phyloP scores from a whole-genome alignment of 2,329 filamentous ascomycete species.

The Penicillium griseofulvum region DNA sequence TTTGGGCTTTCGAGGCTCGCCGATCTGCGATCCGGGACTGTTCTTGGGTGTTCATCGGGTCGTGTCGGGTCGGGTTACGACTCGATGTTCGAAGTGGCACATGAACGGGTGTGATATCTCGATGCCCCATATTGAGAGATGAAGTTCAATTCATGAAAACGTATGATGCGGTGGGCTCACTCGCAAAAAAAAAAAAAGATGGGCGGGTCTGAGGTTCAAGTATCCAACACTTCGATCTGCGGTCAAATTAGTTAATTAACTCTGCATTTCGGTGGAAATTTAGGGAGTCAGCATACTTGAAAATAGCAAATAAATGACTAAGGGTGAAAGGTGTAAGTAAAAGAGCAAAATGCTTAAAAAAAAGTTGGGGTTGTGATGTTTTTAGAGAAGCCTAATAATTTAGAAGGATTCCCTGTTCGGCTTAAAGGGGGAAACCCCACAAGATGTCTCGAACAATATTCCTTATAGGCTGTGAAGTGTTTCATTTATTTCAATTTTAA shows the following conservation, averaged over 20 bases:
- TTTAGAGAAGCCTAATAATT: not conserved
- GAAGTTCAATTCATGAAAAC: constrained; percentile 9
- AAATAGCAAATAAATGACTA: not conserved
- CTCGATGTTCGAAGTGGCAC: constrained; percentile 25
- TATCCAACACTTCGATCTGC: constrained; percentile 6
- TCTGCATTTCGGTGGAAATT: not conserved
- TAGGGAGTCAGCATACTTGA: not conserved
- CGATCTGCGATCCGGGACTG: constrained; percentile 18
- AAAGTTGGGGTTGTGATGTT: not conserved
- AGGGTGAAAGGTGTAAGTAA: not conserved
- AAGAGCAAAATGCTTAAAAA: not conserved
- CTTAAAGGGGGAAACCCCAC: constrained; percentile 17
- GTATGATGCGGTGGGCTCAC: not conserved
- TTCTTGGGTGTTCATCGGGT: constrained; percentile 19
- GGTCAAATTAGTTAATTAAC: not conserved
- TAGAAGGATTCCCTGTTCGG: not conserved
- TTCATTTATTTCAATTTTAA: constrained; percentile 16
- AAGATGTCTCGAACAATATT: constrained; percentile 3
- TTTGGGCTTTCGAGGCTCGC: constrained; percentile 32
- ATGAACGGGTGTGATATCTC: constrained; percentile 17
- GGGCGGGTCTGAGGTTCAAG: constrained; percentile 2
- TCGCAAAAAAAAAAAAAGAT: not conserved
- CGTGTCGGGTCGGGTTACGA: constrained; percentile 10
- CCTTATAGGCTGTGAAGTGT: constrained; percentile 12
- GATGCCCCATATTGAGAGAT: constrained; percentile 13